These are phyloP conservation scores for Rhodotorula graminis DNA, from an alignment of 768 basidiomycete species.

Conservation along the genomic window DNA sequence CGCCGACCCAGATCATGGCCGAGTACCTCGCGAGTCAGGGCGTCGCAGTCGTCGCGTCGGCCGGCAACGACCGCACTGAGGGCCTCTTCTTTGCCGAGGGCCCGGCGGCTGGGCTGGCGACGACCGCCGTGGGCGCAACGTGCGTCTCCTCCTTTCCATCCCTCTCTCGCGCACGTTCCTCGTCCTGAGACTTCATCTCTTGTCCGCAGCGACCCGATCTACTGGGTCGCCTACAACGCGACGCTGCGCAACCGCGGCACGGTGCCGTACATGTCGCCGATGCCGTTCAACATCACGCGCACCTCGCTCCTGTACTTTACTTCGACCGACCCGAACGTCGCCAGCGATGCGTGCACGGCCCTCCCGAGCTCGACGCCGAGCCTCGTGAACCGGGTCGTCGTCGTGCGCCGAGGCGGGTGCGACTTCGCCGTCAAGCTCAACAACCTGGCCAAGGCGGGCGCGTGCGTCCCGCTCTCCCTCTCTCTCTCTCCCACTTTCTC, in stretches of 20 bases:
- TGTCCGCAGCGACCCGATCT: conserved; percentile 50
- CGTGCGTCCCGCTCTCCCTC: conserved; percentile 9
- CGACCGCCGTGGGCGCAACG: conserved; percentile 52
- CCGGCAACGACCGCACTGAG: conserved; percentile 57
- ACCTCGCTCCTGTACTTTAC: conserved; percentile 58
- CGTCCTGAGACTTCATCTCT: too few species aligned
- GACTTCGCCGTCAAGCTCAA: conserved; percentile 56
- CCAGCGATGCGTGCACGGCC: conserved; percentile 59
- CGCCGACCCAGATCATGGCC: conserved; percentile 56
- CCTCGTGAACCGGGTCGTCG: conserved; percentile 55
- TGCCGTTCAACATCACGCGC: conserved; percentile 55
- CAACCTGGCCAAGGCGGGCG: conserved; percentile 58
- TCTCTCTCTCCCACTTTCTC: conserved; percentile 47
- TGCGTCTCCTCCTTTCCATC: neutral
- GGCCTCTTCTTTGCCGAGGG: conserved; percentile 61
- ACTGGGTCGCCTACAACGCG: conserved; percentile 57
- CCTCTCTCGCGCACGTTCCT: too few species aligned
- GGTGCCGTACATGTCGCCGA: conserved; percentile 57
- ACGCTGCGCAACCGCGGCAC: conserved; percentile 53
- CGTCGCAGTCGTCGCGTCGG: conserved; percentile 50
- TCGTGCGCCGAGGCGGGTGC: conserved; percentile 61
- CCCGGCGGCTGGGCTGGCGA: conserved; percentile 56
- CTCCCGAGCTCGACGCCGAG: conserved; percentile 56
- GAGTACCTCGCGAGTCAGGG: conserved; percentile 57
- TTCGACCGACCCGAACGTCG: conserved; percentile 56